Evolutionary conservation across 441 rosid species (phyloP), one percentile per base, ranked within the genome.

Genomic region (Rhodomyrtus psidioides): DNA sequence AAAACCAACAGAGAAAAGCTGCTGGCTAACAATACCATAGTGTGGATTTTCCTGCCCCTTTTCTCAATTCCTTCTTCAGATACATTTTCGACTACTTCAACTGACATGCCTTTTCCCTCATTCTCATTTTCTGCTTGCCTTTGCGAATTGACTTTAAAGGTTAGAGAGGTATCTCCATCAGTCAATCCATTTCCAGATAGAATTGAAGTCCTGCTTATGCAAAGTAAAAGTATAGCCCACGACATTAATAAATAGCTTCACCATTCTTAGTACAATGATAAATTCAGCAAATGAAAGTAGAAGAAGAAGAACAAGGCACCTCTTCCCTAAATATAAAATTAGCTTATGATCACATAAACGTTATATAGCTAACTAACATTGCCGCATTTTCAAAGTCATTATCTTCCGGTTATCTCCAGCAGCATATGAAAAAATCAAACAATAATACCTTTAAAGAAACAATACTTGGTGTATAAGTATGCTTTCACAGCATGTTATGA

Each of bases 141-240:
- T 19, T 34, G 79, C 24, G 19, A 70, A 54, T 46, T 14, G 42
- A 65, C 76, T 53, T 86, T 24, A 28, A 57, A 55, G 82, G 65
- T 57, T 88, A 84, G 83, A 70, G 86, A 86, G 57, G 88, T 56
- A 85, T 84, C 84, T 55, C 84, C 83, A 81, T 84, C 87, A 49
- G 70, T 84, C 88, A 34, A 82, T 55, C 89, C 88, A 57, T 87
- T 91, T 90, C 87, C 91, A 84, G 81, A 87, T 82, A 55, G 87
- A 84, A 89, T 86, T 60, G 89, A 89, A 70, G 85, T 88, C 91
- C 94, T 92, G 90, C 79, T 88, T 86, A 81, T 76, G 24, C 83
- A 89, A 83, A 82, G 81, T 75, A 83, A 85, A 76, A 91, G 87
- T 83, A 60, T 24, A 55, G 85, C 81, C 74, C 23, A 84, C 7